Evolutionary conservation across 495 filamentous ascomycete genomes (phyloP).

Genomic region (Neurospora sublineolata): DNA sequence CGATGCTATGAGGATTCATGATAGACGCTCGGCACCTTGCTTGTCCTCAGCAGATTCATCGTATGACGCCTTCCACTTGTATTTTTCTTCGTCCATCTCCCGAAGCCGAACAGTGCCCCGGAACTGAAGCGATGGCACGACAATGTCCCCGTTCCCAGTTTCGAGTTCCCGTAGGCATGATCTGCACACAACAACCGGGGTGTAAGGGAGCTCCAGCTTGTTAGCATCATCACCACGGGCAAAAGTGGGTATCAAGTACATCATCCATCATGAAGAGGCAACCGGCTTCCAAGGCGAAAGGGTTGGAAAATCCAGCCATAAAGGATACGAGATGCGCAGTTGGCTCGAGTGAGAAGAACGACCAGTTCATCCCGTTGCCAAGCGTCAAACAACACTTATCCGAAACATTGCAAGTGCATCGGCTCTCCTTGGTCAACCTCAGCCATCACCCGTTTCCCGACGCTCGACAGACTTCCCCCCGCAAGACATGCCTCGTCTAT

Average conservation of each 20-base stretch:
- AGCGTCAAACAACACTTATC: not conserved
- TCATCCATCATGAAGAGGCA: not conserved
- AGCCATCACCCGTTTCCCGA: not conserved
- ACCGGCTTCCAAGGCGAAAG: not conserved
- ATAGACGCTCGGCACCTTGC: not conserved
- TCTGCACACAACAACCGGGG: not conserved
- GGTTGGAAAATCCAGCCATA: not conserved
- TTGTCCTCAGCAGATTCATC: not conserved
- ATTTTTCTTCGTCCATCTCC: not conserved
- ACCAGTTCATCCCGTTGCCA: not conserved
- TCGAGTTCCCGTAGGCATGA: not conserved
- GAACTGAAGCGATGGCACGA: not conserved
- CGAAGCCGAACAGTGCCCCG: not conserved
- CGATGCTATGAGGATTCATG: not conserved
- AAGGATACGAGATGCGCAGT: not conserved
- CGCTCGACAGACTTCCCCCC: not conserved
- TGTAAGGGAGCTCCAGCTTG: not conserved
- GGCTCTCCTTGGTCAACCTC: not conserved
- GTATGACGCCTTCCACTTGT: not conserved
- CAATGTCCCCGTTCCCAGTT: not conserved
- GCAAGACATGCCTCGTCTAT: not conserved
- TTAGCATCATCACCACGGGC: not conserved
- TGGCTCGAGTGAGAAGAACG: not conserved
- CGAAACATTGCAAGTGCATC: not conserved
- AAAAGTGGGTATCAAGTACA: not conserved